Conservation (phyloP, 1,284 basidiomycete genomes). For the Cystobasidiaceae sp. region DNA sequence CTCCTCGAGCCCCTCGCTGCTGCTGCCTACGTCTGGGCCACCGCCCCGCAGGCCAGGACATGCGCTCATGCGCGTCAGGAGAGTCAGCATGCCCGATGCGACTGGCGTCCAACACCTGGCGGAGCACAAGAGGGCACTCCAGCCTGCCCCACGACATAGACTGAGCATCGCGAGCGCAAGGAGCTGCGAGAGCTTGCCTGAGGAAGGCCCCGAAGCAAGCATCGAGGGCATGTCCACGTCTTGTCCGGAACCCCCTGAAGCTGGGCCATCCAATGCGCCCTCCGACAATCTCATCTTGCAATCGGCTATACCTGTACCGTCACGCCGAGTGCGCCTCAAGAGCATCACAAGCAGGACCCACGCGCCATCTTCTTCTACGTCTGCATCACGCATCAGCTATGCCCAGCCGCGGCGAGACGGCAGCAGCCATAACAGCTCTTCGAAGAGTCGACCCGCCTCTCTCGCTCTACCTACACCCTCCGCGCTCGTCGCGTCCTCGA, state of each 20-base stretch:
- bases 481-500: constrained; percentile 13
- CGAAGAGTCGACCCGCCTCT: constrained; percentile 18
- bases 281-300: neutral
- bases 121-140: neutral
- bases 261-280: neutral
- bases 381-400: neutral
- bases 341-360: neutral
- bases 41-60: constrained; percentile 18
- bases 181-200: constrained; percentile 36
- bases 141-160: constrained; percentile 2
- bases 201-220: constrained; percentile 13
- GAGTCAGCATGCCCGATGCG: constrained; percentile 28
- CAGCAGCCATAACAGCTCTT: neutral
- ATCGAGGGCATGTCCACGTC: neutral
- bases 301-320: constrained; percentile 1
- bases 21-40: neutral
- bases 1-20: neutral
- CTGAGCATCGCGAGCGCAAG: constrained; percentile 33
- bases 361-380: too few species aligned
- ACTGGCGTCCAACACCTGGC: neutral
- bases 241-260: neutral
- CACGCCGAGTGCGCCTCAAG: neutral
- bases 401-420: neutral
- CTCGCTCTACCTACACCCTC: constrained; percentile 24
- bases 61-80: constrained; percentile 27